Percentiles rank a stretch among this genome's conserved stretches.
phyloP scores from a whole-genome alignment of 768 basidiomycete genomes.

The Lentinula boryana region DNA sequence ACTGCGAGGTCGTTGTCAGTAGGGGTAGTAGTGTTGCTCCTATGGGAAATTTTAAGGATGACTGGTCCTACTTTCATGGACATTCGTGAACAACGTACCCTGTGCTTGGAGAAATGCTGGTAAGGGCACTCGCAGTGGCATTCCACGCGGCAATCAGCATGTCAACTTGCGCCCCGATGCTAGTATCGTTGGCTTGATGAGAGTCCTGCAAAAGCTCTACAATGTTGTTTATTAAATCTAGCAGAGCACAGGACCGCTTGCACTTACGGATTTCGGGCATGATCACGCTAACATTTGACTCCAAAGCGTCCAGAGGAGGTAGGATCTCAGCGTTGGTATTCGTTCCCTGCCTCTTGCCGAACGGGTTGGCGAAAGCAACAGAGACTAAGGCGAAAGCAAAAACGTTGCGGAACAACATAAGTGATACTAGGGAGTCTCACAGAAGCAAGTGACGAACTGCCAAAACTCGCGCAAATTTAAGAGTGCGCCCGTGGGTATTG shows the following conservation, averaged over 20 bases:
- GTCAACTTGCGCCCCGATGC: conserved; percentile 21
- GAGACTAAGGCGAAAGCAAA: conserved; percentile 21
- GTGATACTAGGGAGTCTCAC: conserved; percentile 5
- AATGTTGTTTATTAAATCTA: neutral
- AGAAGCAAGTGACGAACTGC: neutral
- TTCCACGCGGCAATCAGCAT: conserved; percentile 20
- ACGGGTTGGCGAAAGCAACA: conserved; percentile 21
- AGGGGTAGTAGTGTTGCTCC: conserved; percentile 24
- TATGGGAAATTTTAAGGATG: conserved; percentile 9
- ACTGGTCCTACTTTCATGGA: too few relatives aligned
- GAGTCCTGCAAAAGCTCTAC: conserved; percentile 24
- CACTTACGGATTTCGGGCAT: conserved; percentile 22
- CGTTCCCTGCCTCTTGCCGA: conserved; percentile 22
- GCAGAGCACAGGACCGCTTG: neutral
- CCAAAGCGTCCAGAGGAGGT: conserved; percentile 20
- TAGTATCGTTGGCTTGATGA: conserved; percentile 22
- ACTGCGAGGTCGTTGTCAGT: conserved; percentile 30
- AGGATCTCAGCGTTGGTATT: conserved; percentile 27
- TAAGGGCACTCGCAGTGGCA: conserved; percentile 16
- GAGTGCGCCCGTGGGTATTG: neutral
- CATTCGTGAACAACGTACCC: neutral
- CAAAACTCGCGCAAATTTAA: neutral
- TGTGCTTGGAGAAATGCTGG: conserved; percentile 10
- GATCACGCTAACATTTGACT: conserved; percentile 14
- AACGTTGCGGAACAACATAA: conserved; percentile 25